Evolutionary conservation across 1,284 basidiomycete species (phyloP).

Genomic region (Boletus mariae): DNA sequence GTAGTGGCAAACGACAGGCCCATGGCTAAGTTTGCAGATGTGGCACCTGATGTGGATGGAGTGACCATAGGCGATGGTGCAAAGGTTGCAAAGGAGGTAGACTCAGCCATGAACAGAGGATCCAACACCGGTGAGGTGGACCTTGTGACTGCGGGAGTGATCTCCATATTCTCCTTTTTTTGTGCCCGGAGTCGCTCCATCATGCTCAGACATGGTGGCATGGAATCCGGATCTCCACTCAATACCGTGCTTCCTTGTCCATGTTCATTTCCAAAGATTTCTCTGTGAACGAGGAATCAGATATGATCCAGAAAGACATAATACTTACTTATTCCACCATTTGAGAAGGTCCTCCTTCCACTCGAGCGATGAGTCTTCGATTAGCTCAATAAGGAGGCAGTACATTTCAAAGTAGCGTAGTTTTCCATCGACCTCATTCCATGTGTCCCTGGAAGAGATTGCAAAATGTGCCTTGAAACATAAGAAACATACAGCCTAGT

Average conservation of each 20-base stretch:
- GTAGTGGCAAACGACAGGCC: too few species aligned
- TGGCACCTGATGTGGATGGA: not conserved
- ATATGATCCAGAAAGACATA: not conserved
- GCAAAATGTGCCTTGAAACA: not conserved
- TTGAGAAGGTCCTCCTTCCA: not conserved
- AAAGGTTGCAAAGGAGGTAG: not conserved
- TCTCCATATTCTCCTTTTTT: not conserved
- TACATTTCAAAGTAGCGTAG: not conserved
- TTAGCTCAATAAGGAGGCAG: not conserved
- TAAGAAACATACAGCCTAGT: not conserved
- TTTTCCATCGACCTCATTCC: not conserved
- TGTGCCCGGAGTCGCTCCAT: not conserved
- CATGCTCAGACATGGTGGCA: not conserved
- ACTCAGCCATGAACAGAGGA: not conserved
- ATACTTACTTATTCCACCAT: conserved; percentile 2
- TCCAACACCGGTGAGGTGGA: not conserved
- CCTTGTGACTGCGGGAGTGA: not conserved
- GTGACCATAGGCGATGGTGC: not conserved
- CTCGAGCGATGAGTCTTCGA: not conserved
- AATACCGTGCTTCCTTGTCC: not conserved
- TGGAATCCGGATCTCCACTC: not conserved
- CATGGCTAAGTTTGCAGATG: too few species aligned
- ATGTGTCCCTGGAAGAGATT: not conserved
- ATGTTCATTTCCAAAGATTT: not conserved
- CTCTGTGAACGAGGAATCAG: not conserved